Conservation (phyloP, 331 rosid species). For the Stylosanthes scabra region DNA sequence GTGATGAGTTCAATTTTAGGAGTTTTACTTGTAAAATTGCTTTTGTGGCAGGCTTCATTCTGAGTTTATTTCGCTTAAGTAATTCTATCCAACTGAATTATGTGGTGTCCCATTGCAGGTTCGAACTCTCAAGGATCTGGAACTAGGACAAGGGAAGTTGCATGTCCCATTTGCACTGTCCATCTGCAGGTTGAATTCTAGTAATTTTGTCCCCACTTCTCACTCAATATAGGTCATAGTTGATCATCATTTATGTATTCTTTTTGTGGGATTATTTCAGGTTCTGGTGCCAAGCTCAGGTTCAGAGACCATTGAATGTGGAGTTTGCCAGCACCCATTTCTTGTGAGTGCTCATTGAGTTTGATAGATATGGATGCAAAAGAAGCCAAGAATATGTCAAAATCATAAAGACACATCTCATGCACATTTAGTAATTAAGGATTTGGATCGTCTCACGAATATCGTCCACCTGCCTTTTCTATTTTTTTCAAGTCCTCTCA, state of each 20-base stretch:
- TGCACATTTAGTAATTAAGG: slow-evolving; percentile 30
- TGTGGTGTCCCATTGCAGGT: slow-evolving; percentile 54
- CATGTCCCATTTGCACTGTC: slow-evolving; percentile 96
- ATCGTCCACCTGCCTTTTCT: slow-evolving; percentile 26
- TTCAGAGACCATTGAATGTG: slow-evolving; percentile 96
- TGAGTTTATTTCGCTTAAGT: too few species aligned
- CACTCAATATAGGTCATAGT: not conserved
- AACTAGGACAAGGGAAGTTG: slow-evolving; percentile 93
- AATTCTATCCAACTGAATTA: slow-evolving; percentile 18
- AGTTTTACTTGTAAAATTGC: slow-evolving; percentile 22
- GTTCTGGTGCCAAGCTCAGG: slow-evolving; percentile 99
- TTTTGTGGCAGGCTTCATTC: too few species aligned
- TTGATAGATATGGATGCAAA: slow-evolving; percentile 21
- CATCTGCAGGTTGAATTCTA: slow-evolving; percentile 78
- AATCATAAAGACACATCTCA: slow-evolving; percentile 28
- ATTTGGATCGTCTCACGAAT: slow-evolving; percentile 41
- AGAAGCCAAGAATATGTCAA: slow-evolving; percentile 20
- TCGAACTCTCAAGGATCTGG: slow-evolving; percentile 82
- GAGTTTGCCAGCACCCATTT: slow-evolving; percentile 98
- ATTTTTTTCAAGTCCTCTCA: not conserved
- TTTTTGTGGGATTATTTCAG: slow-evolving; percentile 50
- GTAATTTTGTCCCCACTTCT: not conserved
- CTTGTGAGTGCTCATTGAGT: slow-evolving; percentile 92
- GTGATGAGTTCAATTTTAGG: slow-evolving; percentile 19
- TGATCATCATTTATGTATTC: not conserved